These are phyloP conservation scores for Penicillium chermesinum DNA, from an alignment of 495 filamentous ascomycete genomes.

Conservation along the genomic window DNA sequence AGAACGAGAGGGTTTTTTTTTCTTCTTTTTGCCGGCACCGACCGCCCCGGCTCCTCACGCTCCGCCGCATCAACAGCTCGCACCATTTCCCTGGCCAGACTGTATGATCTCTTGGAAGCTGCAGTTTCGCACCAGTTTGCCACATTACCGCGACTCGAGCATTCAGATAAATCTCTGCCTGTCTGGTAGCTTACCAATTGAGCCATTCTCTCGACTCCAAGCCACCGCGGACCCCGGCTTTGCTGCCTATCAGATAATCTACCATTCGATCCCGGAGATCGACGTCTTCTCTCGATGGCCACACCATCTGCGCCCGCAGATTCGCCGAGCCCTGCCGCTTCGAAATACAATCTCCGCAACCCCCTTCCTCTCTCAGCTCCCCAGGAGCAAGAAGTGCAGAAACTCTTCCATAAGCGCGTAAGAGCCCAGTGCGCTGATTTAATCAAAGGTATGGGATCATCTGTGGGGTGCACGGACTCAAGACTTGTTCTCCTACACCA, in stretches of 20 bases:
- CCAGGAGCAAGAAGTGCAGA: slow-evolving; percentile 86
- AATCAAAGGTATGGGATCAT: slow-evolving; percentile 64
- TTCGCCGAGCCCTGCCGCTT: slow-evolving; percentile 10
- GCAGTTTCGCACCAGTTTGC: too few relatives aligned
- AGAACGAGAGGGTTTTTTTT: slow-evolving; percentile 6
- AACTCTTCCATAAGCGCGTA: slow-evolving; percentile 85
- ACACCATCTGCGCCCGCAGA: slow-evolving; percentile 20
- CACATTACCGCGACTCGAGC: too few relatives aligned
- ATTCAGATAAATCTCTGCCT: too few relatives aligned
- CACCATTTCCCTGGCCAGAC: slow-evolving; percentile 4
- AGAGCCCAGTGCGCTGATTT: slow-evolving; percentile 71
- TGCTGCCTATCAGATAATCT: background rate
- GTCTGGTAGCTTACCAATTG: background rate
- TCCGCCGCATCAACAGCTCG: slow-evolving; percentile 26
- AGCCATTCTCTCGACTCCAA: background rate
- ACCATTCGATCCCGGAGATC: slow-evolving; percentile 15
- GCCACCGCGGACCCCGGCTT: background rate
- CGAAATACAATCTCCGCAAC: slow-evolving; percentile 55
- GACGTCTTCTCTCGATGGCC: slow-evolving; percentile 21
- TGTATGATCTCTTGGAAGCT: background rate
- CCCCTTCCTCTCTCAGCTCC: slow-evolving; percentile 87
- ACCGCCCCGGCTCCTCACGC: slow-evolving; percentile 24
- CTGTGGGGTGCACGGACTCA: background rate
- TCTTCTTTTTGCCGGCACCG: slow-evolving; percentile 27
- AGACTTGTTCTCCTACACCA: background rate